A percentile compares a stretch with the other conserved stretches of the same genome.
phyloP scores from a whole-genome alignment of 1,284 basidiomycete species.

The Apiotrichum montevideense region DNA sequence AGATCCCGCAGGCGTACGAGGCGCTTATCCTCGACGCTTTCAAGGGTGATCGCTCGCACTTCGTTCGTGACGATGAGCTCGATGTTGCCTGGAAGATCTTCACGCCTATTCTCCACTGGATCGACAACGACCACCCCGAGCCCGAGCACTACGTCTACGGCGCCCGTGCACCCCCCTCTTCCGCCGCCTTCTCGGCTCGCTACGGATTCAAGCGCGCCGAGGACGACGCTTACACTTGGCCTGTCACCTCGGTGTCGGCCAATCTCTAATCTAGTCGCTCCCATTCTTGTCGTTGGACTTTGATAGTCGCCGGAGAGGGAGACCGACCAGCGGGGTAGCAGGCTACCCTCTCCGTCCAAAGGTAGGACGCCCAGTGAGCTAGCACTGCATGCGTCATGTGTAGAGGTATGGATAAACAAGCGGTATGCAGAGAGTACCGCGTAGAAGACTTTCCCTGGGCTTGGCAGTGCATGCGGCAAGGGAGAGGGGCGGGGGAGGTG shows the following conservation, averaged over 20 bases:
- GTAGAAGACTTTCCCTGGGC: too few relatives aligned
- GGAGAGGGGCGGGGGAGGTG: too few relatives aligned
- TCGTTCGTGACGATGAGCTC: constrained; percentile 90
- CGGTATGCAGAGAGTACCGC: not conserved
- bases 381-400: not conserved
- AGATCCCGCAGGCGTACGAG: constrained; percentile 93
- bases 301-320: not conserved
- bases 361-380: not conserved
- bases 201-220: constrained; percentile 70
- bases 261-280: constrained; percentile 21
- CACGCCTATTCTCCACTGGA: constrained; percentile 90
- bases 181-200: constrained; percentile 67
- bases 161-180: constrained; percentile 79
- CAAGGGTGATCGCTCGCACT: constrained; percentile 58
- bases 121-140: constrained; percentile 53
- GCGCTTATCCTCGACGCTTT: constrained; percentile 82
- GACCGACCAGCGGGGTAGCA: not conserved
- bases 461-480: too few relatives aligned
- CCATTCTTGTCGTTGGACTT: not conserved
- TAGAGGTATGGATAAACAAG: not conserved
- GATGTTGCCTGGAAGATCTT: constrained; percentile 98
- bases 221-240: constrained; percentile 59
- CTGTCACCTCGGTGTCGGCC: constrained; percentile 31
- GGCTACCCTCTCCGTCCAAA: not conserved
- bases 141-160: constrained; percentile 82